These are phyloP conservation scores for Myxozyma mucilagina DNA, from an alignment of 805 yeast species.

Conservation along the genomic window DNA sequence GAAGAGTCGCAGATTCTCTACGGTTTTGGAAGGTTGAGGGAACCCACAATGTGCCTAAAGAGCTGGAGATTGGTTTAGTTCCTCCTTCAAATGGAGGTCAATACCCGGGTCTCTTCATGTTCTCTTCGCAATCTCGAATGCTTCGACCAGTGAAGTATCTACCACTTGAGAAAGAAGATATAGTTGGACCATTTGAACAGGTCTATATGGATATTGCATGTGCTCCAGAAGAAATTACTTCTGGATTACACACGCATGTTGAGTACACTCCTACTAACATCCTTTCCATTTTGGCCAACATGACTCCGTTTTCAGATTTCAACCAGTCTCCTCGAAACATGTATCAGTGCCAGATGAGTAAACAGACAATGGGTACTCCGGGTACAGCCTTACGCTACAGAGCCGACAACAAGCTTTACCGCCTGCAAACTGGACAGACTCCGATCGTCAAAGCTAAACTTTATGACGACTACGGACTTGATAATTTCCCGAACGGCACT, in stretches of 20 bases:
- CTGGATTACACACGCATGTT: conserved; percentile 82
- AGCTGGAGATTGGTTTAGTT: conserved; percentile 89
- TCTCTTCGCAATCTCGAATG: conserved; percentile 93
- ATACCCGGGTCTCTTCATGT: conserved; percentile 90
- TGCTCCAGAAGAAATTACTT: conserved; percentile 84
- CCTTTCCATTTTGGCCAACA: conserved; percentile 88
- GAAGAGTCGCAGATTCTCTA: conserved; percentile 80
- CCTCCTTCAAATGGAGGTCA: conserved; percentile 97
- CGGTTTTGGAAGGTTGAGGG: conserved; percentile 93
- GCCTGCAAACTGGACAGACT: conserved; percentile 92
- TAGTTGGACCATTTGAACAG: conserved; percentile 97
- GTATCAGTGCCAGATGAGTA: conserved; percentile 99
- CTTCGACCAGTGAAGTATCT: conserved; percentile 91
- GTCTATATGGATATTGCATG: conserved; percentile 96
- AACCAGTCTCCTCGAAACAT: conserved; percentile 99
- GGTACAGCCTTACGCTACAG: conserved; percentile 92
- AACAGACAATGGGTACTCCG: conserved; percentile 99
- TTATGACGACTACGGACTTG: conserved; percentile 96
- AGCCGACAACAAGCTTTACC: conserved; percentile 91
- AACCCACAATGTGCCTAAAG: conserved; percentile 71
- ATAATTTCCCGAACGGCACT: conserved; percentile 96
- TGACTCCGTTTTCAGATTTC: conserved; percentile 97
- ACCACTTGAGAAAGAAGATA: conserved; percentile 78
- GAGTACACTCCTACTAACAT: conserved; percentile 95
- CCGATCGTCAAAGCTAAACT: conserved; percentile 93